A percentile compares a stretch with the other conserved stretches of the same genome.
These are phyloP conservation scores for Ceratobasidium sp. DNA, from an alignment of 1,284 basidiomycete species.

Conservation along the genomic window DNA sequence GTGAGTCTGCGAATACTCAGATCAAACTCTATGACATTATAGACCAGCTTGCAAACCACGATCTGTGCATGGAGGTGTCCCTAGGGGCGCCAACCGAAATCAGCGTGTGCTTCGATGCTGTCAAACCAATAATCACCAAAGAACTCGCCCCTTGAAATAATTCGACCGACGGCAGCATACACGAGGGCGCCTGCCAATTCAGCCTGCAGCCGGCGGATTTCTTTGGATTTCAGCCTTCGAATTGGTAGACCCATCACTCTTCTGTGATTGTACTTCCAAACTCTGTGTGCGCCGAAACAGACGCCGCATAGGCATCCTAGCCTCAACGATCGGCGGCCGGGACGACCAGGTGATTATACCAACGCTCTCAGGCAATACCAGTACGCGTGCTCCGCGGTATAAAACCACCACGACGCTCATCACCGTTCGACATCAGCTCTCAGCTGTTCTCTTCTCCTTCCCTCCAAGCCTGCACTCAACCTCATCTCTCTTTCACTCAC, in stretches of 20 bases:
- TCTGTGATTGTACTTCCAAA: background rate
- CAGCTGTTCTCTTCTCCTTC: constrained; percentile 10
- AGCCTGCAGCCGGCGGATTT: background rate
- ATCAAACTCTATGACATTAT: too few relatives aligned
- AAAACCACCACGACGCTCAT: background rate
- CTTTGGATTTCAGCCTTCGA: background rate
- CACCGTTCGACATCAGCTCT: constrained; percentile 17
- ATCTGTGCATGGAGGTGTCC: background rate
- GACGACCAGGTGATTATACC: background rate
- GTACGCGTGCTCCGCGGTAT: background rate
- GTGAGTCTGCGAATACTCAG: too few relatives aligned
- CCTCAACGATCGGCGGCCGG: too few relatives aligned
- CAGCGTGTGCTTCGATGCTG: background rate
- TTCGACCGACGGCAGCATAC: background rate
- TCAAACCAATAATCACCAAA: background rate
- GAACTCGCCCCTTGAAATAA: background rate
- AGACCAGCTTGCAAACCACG: too few relatives aligned
- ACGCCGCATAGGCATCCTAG: background rate
- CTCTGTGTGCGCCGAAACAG: background rate
- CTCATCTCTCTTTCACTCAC: background rate
- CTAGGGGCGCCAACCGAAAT: too few relatives aligned
- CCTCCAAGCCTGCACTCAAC: background rate
- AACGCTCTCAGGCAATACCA: too few relatives aligned
- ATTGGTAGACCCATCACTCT: background rate
- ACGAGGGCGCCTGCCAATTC: background rate